Percentiles rank a stretch among this genome's conserved stretches.
Evolutionary conservation across 352 stramenopile species (phyloP).

Genomic region (Phytophthora kernoviae): DNA sequence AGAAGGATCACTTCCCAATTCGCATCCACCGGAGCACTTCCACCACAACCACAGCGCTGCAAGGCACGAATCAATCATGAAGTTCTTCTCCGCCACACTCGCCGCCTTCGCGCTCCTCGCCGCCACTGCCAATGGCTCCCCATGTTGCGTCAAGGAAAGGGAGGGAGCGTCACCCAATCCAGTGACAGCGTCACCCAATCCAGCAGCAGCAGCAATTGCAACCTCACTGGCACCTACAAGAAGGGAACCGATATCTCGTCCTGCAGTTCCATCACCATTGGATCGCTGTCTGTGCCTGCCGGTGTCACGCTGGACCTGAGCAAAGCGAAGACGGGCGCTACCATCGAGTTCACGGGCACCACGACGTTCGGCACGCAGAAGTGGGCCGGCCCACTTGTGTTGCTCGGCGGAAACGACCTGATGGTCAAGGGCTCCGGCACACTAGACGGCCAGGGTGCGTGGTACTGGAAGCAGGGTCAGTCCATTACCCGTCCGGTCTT

Average conservation of each 20-base stretch:
- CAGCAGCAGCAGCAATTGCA: conserved; percentile 28
- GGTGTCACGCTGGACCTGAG: too few relatives aligned
- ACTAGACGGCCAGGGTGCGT: conserved; percentile 39
- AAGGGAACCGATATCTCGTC: conserved; percentile 31
- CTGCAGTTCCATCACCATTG: conserved; percentile 32
- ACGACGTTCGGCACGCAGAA: too few relatives aligned
- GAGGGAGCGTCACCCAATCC: conserved; percentile 6
- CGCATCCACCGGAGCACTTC: conserved; percentile 9
- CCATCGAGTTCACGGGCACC: too few relatives aligned
- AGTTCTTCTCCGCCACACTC: conserved; percentile 18
- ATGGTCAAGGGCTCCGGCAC: conserved; percentile 38
- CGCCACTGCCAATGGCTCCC: conserved; percentile 9
- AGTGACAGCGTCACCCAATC: conserved; percentile 7
- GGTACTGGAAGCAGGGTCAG: conserved; percentile 44
- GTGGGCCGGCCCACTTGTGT: too few relatives aligned
- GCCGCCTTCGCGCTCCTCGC: conserved; percentile 16
- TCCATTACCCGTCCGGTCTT: conserved; percentile 36
- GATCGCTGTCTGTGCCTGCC: too few relatives aligned
- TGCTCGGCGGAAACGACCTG: conserved; percentile 30
- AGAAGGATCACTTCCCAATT: conserved; percentile 28
- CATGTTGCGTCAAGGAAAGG: conserved; percentile 27
- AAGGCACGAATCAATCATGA: conserved; percentile 18
- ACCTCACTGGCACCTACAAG: conserved; percentile 42
- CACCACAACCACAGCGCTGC: neutral
- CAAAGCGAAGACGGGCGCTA: too few relatives aligned